A percentile compares a stretch with the other conserved stretches of the same genome.
Evolutionary conservation across 257 asterid genomes (phyloP).

Genomic region (Lavandula angustifolia): DNA sequence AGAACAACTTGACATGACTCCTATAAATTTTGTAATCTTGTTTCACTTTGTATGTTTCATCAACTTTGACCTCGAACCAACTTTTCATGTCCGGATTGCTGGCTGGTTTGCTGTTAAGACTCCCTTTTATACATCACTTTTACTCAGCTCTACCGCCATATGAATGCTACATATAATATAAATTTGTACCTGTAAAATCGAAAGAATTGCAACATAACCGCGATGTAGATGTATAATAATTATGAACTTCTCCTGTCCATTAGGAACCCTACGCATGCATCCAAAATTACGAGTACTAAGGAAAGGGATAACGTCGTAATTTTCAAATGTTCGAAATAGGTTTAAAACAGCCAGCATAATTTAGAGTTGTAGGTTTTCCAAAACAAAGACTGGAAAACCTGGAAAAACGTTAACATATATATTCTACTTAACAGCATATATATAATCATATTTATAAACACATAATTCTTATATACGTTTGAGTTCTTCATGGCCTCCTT

Average conservation of each 20-base stretch:
- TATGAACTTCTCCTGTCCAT: conserved; percentile 65
- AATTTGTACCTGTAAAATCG: conserved; percentile 61
- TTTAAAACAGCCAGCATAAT: too few relatives aligned
- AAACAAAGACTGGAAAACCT: conserved; percentile 64
- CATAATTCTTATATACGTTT: conserved; percentile 45
- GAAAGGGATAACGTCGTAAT: not conserved
- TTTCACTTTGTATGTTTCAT: not conserved
- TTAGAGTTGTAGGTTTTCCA: conserved; percentile 57
- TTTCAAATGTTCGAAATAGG: not conserved
- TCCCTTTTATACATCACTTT: not conserved
- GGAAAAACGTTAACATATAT: conserved; percentile 30
- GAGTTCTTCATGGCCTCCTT: conserved; percentile 59
- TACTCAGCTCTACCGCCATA: not conserved
- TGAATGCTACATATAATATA: too few relatives aligned
- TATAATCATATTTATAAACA: not conserved
- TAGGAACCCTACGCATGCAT: conserved; percentile 44
- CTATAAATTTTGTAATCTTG: not conserved
- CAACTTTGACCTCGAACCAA: not conserved
- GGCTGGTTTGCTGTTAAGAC: not conserved
- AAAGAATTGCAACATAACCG: conserved; percentile 52
- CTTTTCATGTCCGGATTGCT: not conserved
- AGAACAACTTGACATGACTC: not conserved
- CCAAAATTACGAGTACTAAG: not conserved
- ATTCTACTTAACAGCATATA: too few relatives aligned
- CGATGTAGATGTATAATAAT: conserved; percentile 65